A percentile compares a stretch with the other conserved stretches of the same genome.
phyloP scores from a whole-genome alignment of 2,329 filamentous ascomycete species.

The Endocalyx cinctus region DNA sequence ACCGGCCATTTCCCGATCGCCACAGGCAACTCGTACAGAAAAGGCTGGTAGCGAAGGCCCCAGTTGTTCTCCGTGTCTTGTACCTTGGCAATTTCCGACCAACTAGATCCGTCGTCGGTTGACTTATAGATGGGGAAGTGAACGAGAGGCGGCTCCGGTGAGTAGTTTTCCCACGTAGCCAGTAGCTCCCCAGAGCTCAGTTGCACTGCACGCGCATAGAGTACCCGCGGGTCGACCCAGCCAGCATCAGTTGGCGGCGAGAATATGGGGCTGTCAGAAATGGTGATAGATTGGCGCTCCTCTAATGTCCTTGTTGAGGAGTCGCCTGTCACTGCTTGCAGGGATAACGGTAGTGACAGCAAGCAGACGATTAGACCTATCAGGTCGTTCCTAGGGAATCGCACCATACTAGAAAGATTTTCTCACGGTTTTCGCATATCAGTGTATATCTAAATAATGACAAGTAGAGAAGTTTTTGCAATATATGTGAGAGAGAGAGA shows the following conservation, averaged over 20 bases:
- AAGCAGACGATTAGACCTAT: too few species aligned
- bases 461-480: too few species aligned
- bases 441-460: too few species aligned
- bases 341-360: too few species aligned
- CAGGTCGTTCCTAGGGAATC: too few species aligned
- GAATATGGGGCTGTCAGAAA: slow-evolving; percentile 32
- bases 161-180: slow-evolving; percentile 51
- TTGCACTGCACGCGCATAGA: slow-evolving; percentile 39
- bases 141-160: slow-evolving; percentile 48
- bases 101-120: slow-evolving; percentile 50
- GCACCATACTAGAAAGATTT: too few species aligned
- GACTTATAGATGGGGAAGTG: slow-evolving; percentile 50
- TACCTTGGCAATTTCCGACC: slow-evolving; percentile 58
- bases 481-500: too few species aligned
- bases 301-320: too few species aligned
- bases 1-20: slow-evolving; percentile 51
- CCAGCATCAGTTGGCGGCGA: slow-evolving; percentile 31
- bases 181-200: slow-evolving; percentile 40
- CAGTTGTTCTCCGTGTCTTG: slow-evolving; percentile 59
- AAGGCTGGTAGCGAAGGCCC: slow-evolving; percentile 64
- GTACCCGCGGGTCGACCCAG: slow-evolving; percentile 37
- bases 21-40: slow-evolving; percentile 57
- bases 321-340: too few species aligned
- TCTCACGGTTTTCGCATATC: too few species aligned
- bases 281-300: too few species aligned